phyloP scores from a whole-genome alignment of 345 rosid genomes.

The Bruguiera gymnorhiza region DNA sequence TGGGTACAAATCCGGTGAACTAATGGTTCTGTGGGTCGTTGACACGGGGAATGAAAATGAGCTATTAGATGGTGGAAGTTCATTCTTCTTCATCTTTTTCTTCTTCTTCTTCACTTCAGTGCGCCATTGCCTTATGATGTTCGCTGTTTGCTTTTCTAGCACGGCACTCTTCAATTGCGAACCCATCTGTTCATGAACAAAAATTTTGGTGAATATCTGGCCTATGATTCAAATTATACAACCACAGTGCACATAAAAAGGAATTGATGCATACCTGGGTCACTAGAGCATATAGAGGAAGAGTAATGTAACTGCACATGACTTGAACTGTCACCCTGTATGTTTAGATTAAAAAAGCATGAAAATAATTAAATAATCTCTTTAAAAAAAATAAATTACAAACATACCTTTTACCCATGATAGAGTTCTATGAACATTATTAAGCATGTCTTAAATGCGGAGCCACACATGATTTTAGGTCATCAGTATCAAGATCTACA shows the following conservation, averaged over 20 bases:
- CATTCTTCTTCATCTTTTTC: slow-evolving; percentile 19
- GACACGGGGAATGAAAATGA: background rate
- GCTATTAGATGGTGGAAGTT: background rate
- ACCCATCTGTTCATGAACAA: slow-evolving; percentile 35
- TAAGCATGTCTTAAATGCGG: too few relatives aligned
- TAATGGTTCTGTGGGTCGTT: slow-evolving; percentile 9
- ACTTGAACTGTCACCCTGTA: slow-evolving; percentile 37
- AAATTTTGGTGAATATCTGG: background rate
- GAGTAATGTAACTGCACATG: slow-evolving; percentile 45
- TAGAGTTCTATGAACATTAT: background rate
- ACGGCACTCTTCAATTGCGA: slow-evolving; percentile 34
- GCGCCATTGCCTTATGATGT: slow-evolving; percentile 36
- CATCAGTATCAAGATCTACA: too few relatives aligned
- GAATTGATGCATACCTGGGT: slow-evolving; percentile 21
- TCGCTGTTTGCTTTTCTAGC: slow-evolving; percentile 29
- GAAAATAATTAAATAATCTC: too few relatives aligned
- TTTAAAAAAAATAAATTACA: background rate
- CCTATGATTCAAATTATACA: background rate
- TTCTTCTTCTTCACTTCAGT: slow-evolving; percentile 28
- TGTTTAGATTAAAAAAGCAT: background rate
- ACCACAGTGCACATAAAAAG: background rate
- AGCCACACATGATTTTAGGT: too few relatives aligned
- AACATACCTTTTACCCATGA: background rate
- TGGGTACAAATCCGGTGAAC: background rate
- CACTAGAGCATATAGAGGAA: slow-evolving; percentile 38